A percentile compares a stretch with the other conserved stretches of the same genome.
These are phyloP conservation scores for Thermoascus crustaceus DNA, from an alignment of 2,329 filamentous ascomycete genomes.

Conservation along the genomic window DNA sequence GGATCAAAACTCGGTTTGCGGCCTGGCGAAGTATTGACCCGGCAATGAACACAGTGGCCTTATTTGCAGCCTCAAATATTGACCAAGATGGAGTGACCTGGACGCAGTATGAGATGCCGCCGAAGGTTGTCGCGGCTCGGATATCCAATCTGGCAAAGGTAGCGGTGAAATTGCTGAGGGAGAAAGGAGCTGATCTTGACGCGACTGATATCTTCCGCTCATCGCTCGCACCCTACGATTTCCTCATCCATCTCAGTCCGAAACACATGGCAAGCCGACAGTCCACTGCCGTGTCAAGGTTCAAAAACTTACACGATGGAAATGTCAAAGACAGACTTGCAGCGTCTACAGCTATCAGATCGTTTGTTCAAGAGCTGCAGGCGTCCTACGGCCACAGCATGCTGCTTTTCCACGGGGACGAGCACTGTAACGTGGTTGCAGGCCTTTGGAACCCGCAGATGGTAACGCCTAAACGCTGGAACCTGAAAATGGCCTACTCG, in stretches of 20 bases:
- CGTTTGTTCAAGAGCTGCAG: slow-evolving; percentile 61
- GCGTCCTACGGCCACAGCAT: slow-evolving; percentile 59
- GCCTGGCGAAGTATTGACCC: slow-evolving; percentile 85
- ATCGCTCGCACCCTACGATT: slow-evolving; percentile 70
- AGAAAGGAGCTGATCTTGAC: slow-evolving; percentile 47
- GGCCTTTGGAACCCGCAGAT: slow-evolving; percentile 57
- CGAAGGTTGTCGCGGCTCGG: slow-evolving; percentile 73
- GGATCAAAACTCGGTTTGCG: slow-evolving; percentile 64
- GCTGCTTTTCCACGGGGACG: slow-evolving; percentile 68
- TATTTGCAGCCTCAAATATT: slow-evolving; percentile 73
- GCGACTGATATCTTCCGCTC: slow-evolving; percentile 61
- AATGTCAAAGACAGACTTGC: slow-evolving; percentile 37
- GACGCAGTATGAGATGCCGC: slow-evolving; percentile 61
- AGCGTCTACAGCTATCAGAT: slow-evolving; percentile 52
- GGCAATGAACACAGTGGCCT: slow-evolving; percentile 69
- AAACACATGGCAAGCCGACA: slow-evolving; percentile 41
- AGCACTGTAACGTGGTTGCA: slow-evolving; percentile 50
- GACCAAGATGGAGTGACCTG: slow-evolving; percentile 73
- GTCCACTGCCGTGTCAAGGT: slow-evolving; percentile 38
- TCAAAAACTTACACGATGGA: slow-evolving; percentile 68
- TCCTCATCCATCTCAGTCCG: slow-evolving; percentile 64
- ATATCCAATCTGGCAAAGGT: slow-evolving; percentile 76
- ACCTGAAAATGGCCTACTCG: slow-evolving; percentile 31
- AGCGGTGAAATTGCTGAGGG: slow-evolving; percentile 55
- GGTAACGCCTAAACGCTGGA: slow-evolving; percentile 23